These are phyloP conservation scores for Rutstroemia sp. DNA, from an alignment of 2,329 filamentous ascomycete genomes.

Conservation along the genomic window DNA sequence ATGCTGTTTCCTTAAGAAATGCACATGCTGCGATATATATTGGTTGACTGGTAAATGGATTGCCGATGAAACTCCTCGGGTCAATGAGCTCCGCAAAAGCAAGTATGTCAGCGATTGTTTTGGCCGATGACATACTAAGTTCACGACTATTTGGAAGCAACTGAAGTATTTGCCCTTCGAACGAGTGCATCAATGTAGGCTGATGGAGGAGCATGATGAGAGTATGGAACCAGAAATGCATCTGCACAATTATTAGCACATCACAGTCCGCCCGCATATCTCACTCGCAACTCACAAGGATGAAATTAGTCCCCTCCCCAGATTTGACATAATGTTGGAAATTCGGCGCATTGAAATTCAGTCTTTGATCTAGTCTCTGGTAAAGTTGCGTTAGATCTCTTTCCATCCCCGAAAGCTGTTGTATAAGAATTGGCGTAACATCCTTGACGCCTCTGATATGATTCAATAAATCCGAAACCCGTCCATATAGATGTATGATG, in stretches of 20 bases:
- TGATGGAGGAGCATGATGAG: constrained; percentile 80
- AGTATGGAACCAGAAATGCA: constrained; percentile 80
- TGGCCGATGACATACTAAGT: constrained; percentile 48
- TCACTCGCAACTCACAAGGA: constrained; percentile 61
- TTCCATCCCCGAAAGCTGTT: constrained; percentile 69
- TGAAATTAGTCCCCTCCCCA: constrained; percentile 79
- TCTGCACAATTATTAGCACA: constrained; percentile 64
- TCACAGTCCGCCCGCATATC: constrained; percentile 47
- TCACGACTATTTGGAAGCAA: constrained; percentile 75
- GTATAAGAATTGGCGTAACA: constrained; percentile 66
- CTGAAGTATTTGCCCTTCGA: constrained; percentile 61
- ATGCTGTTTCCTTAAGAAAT: constrained; percentile 75
- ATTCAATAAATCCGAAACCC: constrained; percentile 78
- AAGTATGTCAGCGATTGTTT: constrained; percentile 84
- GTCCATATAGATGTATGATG: constrained; percentile 79
- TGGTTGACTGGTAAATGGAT: constrained; percentile 82
- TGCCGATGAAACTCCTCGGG: constrained; percentile 77
- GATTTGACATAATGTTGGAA: constrained; percentile 78
- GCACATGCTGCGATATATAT: constrained; percentile 89
- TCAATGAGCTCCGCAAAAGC: constrained; percentile 82
- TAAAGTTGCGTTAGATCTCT: constrained; percentile 65
- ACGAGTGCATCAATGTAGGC: constrained; percentile 72
- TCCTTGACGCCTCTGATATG: constrained; percentile 68
- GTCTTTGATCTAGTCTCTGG: constrained; percentile 63
- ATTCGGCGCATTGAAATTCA: constrained; percentile 80